Percentiles rank a stretch among this genome's conserved stretches.
These are phyloP conservation scores for Pleurotus djamor DNA, from an alignment of 768 basidiomycete genomes.

Conservation along the genomic window DNA sequence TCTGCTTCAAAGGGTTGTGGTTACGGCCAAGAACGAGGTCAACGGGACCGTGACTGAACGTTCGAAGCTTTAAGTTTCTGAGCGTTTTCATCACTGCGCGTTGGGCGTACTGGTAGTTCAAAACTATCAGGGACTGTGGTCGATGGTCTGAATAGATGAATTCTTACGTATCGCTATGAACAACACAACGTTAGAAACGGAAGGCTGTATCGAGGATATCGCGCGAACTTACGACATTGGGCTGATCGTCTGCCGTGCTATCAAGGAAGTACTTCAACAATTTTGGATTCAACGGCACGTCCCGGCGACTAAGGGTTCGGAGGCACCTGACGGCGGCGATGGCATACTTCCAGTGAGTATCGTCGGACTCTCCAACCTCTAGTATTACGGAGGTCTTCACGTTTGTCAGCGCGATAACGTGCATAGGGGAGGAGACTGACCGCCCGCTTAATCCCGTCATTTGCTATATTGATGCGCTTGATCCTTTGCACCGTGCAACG, in stretches of 20 bases:
- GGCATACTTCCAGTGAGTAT: slow-evolving; percentile 80
- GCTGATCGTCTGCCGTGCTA: slow-evolving; percentile 61
- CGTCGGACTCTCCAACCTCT: slow-evolving; percentile 52
- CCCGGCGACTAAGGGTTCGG: slow-evolving; percentile 68
- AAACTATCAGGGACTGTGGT: slow-evolving; percentile 1
- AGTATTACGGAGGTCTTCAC: slow-evolving; percentile 42
- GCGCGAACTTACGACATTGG: slow-evolving; percentile 52
- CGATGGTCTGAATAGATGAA: background rate
- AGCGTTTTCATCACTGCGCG: slow-evolving; percentile 76
- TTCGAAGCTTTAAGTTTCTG: slow-evolving; percentile 80
- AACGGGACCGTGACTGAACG: slow-evolving; percentile 51
- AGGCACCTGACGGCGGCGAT: slow-evolving; percentile 70
- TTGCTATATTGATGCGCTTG: slow-evolving; percentile 35
- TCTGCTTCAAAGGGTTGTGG: slow-evolving; percentile 64
- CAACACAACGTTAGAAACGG: no score
- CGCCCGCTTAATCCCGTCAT: slow-evolving; percentile 37
- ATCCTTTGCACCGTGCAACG: slow-evolving; percentile 44
- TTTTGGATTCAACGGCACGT: slow-evolving; percentile 44
- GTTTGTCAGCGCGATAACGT: background rate
- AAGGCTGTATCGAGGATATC: background rate
- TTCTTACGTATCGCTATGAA: slow-evolving; percentile 64
- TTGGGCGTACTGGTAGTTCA: slow-evolving; percentile 53
- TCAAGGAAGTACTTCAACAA: slow-evolving; percentile 60
- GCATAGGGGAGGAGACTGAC: slow-evolving; percentile 30
- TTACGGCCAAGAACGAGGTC: slow-evolving; percentile 62